Conservation (phyloP, 805 yeast species). For the Hanseniaspora lindneri region DNA sequence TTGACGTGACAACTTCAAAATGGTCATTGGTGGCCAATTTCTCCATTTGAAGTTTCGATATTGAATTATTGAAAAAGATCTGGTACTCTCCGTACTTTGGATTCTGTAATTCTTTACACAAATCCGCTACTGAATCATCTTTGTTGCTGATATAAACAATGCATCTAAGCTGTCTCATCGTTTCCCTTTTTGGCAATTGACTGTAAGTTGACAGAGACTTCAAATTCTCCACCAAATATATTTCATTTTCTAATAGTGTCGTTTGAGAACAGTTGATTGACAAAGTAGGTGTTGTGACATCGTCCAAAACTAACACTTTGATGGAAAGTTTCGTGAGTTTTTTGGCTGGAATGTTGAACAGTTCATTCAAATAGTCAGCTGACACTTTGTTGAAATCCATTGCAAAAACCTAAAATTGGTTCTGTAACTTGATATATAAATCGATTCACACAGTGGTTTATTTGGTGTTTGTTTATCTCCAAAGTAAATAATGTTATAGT, state of each 20-base stretch:
- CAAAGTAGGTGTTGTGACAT: constrained; percentile 65
- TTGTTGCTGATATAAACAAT: constrained; percentile 67
- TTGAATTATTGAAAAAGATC: constrained; percentile 62
- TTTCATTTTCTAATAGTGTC: constrained; percentile 64
- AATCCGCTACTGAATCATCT: constrained; percentile 44
- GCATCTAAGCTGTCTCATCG: constrained; percentile 70
- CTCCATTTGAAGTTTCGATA: constrained; percentile 69
- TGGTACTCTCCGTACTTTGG: constrained; percentile 77
- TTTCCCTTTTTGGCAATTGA: constrained; percentile 36
- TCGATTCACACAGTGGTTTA: no score
- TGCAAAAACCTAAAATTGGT: not conserved
- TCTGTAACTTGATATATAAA: no score
- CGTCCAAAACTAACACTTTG: constrained; percentile 68
- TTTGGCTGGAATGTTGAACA: constrained; percentile 27
- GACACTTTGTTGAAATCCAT: constrained; percentile 42
- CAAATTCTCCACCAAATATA: constrained; percentile 71
- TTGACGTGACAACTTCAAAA: constrained; percentile 60
- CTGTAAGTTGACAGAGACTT: constrained; percentile 32
- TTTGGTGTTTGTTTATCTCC: no score
- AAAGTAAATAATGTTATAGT: no score
- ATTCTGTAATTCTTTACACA: constrained; percentile 54
- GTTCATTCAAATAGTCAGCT: constrained; percentile 34
- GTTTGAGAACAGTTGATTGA: constrained; percentile 88
- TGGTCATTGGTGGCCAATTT: constrained; percentile 84
- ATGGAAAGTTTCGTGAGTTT: constrained; percentile 30